Base-by-base conservation (phyloP, 192 early-diverging fungal species). In the Ambispora gerdemannii region DNA sequence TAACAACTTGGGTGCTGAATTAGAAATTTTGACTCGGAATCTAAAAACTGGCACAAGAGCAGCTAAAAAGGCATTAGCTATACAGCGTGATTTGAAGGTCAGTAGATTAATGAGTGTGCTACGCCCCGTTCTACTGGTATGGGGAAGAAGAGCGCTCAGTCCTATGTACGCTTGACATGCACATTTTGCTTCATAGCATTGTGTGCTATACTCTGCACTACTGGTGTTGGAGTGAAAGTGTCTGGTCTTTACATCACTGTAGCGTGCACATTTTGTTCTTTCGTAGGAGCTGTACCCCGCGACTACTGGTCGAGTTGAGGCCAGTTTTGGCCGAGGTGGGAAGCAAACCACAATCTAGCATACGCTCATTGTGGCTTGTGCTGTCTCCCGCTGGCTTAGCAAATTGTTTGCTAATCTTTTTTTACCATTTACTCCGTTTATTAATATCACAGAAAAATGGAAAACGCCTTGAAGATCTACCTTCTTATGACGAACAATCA, bases 221-320 rank as follows among this genome's bases (percentile, higher is more conserved):
- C n/a, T n/a, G n/a, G n/a, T n/a, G n/a, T n/a, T n/a, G n/a, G n/a
- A n/a, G n/a, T n/a, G n/a, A n/a, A n/a, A 63, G 61, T 63, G 61
- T 63, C 61, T 63, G 61, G 61, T 43, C n/a, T 63, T 35, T 63
- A 63, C 58, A 60, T 60, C 58, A 31, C 58, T 60, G 58, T 31
- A 60, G 30, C 58, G 58, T 31, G 47, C 47, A 49, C 19, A 49
- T 49, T 49, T 49, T 49, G 47, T n/a, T n/a, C n/a, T n/a, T n/a
- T n/a, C n/a, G n/a, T n/a, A n/a, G n/a, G n/a, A n/a, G n/a, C n/a
- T n/a, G 10, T 49, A 13, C 19, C 19, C 19, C 47, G 47, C 19
- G 47, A 19, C 10, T 13, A 19, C 47, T 49, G 47, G 8, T 13
- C 47, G 10, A 8, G 8, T 13, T 49, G 47, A 49, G 10, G 10